Percentiles rank a stretch among this genome's conserved stretches.
Evolutionary conservation across 805 yeast species (phyloP).

Genomic region (Danielia reshetovae): DNA sequence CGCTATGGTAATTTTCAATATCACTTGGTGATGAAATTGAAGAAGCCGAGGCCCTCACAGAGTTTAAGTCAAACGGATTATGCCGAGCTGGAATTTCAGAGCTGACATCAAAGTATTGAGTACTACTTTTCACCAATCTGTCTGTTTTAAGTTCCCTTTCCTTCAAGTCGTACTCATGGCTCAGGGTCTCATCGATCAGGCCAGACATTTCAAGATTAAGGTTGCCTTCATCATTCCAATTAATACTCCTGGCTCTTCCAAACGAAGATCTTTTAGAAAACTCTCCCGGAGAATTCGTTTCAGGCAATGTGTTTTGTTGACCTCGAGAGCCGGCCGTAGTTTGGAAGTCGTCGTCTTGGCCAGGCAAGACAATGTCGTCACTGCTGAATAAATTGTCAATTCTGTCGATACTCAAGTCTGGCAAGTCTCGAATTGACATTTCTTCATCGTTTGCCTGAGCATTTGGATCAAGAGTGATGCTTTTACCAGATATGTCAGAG

Average conservation of each 20-base stretch:
- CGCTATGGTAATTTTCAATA: constrained; percentile 36
- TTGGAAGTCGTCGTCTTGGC: not conserved
- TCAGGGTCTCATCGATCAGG: constrained; percentile 8
- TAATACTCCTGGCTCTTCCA: constrained; percentile 32
- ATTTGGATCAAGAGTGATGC: not conserved
- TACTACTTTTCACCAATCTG: constrained; percentile 12
- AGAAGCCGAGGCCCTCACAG: constrained; percentile 1
- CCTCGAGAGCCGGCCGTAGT: too few relatives aligned
- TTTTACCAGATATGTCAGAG: not conserved
- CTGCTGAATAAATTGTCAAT: constrained; percentile 36
- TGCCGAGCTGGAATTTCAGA: constrained; percentile 7
- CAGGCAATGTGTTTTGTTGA: too few relatives aligned
- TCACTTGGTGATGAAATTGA: constrained; percentile 35
- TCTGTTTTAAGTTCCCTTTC: constrained; percentile 1
- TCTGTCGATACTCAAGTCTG: constrained; percentile 35
- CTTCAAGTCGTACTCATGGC: constrained; percentile 1
- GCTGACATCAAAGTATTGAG: constrained; percentile 23
- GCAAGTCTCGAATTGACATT: constrained; percentile 32
- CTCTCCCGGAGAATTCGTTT: not conserved
- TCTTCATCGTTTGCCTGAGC: constrained; percentile 9
- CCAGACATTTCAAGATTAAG: constrained; percentile 27
- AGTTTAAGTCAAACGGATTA: constrained; percentile 6
- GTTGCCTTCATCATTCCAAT: constrained; percentile 39
- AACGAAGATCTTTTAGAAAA: constrained; percentile 12
- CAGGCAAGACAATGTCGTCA: constrained; percentile 10